Evolutionary conservation across 2,329 filamentous ascomycete genomes (phyloP).

Genomic region (Seiridium cupressi): DNA sequence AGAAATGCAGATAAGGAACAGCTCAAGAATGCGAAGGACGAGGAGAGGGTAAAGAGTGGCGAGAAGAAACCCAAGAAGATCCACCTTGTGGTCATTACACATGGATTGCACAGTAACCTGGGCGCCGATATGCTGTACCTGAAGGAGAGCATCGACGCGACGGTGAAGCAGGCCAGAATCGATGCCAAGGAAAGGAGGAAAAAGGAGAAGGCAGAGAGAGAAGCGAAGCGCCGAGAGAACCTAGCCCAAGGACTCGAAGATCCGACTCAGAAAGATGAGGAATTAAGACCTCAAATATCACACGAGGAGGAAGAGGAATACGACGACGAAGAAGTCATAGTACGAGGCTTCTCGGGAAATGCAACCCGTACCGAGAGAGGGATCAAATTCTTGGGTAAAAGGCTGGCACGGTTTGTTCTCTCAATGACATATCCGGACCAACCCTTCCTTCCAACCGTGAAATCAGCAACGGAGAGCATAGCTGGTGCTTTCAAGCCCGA

Average conservation of each 20-base stretch:
- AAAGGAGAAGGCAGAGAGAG: slow-evolving; percentile 40
- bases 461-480: slow-evolving; percentile 45
- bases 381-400: slow-evolving; percentile 95
- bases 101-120: slow-evolving; percentile 93
- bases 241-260: slow-evolving; percentile 14
- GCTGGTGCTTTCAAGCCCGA: slow-evolving; percentile 35
- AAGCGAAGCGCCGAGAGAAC: slow-evolving; percentile 15
- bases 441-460: slow-evolving; percentile 70
- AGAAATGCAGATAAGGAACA: background rate
- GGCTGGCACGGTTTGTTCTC: slow-evolving; percentile 87
- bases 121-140: slow-evolving; percentile 95
- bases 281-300: background rate
- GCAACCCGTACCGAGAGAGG: slow-evolving; percentile 88
- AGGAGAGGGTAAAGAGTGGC: slow-evolving; percentile 18
- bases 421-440: slow-evolving; percentile 92
- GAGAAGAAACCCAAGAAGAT: slow-evolving; percentile 69
- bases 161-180: slow-evolving; percentile 69
- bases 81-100: slow-evolving; percentile 88
- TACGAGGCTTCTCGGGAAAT: slow-evolving; percentile 87
- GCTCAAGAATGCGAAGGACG: slow-evolving; percentile 9
- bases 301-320: slow-evolving; percentile 52
- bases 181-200: slow-evolving; percentile 63
- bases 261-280: slow-evolving; percentile 24
- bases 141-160: slow-evolving; percentile 93
- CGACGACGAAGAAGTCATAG: slow-evolving; percentile 81